Base-by-base conservation (phyloP, 148 eudicot species). In the Vaccinium vitisidaea region DNA sequence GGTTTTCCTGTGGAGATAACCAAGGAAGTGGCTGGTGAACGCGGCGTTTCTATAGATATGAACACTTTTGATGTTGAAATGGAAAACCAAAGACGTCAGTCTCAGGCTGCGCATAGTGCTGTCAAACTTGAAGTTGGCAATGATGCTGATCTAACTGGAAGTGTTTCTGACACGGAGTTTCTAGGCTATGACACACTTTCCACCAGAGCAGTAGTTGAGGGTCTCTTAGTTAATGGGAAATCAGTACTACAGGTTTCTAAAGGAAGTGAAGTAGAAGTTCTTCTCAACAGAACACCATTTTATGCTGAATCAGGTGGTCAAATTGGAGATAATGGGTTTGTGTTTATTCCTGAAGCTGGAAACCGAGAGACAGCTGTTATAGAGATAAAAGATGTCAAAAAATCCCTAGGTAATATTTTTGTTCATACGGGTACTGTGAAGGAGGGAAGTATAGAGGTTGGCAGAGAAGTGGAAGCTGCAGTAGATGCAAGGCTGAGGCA, bases 241-340 rank as follows among this genome's bases (percentile, higher is more conserved):
- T 89, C 98, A 32, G 94, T 91, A 25, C 79, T 74, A 36, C 87
- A 94, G 78, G 94, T 92, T 86, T 89, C 89, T 67, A 92, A 95
- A 90, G 99, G 99, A 88, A 93, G 80, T 88, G 95, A 93, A 85
- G 98, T 97, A 5, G 99, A 97, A 81, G 90, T 97, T 76, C 87
- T 97, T 84, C 91, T 97, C 56, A 88, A 97, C 75, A 91, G 92
- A 87, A 97, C 99, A 79, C 98, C 99, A 8, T 97, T 97, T 87
- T 97, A 97, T 91, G 99, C 99, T 83, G 99, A 97, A 88, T 97
- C 99, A 61, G 99, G 99, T 59, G 99, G 99, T 50, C 99, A 97
- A 92, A 94, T 97, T 86, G 98, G 98, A 86, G 99, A 97, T 73
- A 87, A 94, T 65, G 99, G 99, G 27, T 88, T 92, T 88, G 89